Conservation (phyloP, 2,329 filamentous ascomycete genomes). For the Apiospora marii region DNA sequence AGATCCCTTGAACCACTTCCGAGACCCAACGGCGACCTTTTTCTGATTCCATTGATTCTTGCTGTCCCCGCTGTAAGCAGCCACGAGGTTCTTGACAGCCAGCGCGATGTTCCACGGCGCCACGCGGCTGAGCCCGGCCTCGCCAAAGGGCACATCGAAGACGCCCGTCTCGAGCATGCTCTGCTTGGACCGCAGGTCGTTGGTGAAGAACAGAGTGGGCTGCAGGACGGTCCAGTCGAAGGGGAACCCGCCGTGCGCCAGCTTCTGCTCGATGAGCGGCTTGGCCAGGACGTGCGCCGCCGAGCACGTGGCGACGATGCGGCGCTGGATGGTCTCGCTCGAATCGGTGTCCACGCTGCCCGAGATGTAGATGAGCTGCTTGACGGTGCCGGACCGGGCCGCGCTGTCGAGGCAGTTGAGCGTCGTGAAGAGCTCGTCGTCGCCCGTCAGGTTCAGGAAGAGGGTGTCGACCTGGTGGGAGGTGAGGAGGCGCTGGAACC, state of each 20-base stretch:
- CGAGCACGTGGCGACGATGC: conserved; percentile 7
- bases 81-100: conserved; percentile 17
- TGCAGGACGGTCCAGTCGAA: conserved; percentile 23
- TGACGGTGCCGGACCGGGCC: conserved; percentile 6
- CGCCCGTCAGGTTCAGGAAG: conserved; percentile 21
- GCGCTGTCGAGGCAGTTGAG: conserved; percentile 21
- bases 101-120: conserved; percentile 25
- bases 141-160: conserved; percentile 20
- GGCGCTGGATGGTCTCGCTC: conserved; percentile 7
- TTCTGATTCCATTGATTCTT: background rate
- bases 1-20: conserved; percentile 5
- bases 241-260: conserved; percentile 13
- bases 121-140: conserved; percentile 21
- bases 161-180: conserved; percentile 21
- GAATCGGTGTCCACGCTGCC: background rate
- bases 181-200: conserved; percentile 22
- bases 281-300: conserved; percentile 25
- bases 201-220: conserved; percentile 24
- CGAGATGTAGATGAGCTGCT: conserved; percentile 22
- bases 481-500: conserved; percentile 17
- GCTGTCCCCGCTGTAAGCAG: background rate
- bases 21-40: conserved; percentile 15
- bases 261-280: conserved; percentile 18
- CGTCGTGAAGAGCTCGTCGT: conserved; percentile 23
- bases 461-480: conserved; percentile 22